Percentiles rank a stretch among this genome's conserved stretches.
These are phyloP conservation scores for Populus simonii DNA, from an alignment of 345 rosid genomes.

Conservation along the genomic window DNA sequence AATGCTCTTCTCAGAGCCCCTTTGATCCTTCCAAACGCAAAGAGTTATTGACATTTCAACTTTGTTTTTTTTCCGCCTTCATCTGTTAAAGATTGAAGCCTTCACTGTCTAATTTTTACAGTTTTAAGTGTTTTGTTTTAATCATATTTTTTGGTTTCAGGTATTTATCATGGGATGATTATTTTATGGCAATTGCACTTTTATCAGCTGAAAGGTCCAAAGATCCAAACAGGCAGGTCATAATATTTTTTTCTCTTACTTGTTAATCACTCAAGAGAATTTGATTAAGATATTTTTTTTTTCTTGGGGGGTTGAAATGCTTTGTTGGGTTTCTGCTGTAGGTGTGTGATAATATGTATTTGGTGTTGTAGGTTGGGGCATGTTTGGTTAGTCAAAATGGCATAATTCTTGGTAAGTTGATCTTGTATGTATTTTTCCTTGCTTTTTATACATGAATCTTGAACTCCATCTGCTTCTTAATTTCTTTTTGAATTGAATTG, in stretches of 20 bases:
- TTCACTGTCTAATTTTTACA: background rate
- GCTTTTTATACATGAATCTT: background rate
- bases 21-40: constrained; percentile 76
- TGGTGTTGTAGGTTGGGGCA: constrained; percentile 68
- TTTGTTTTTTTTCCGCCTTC: background rate
- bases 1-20: constrained; percentile 44
- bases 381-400: constrained; percentile 89
- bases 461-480: background rate
- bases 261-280: no score
- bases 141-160: constrained; percentile 28
- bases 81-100: background rate
- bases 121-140: background rate
- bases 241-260: background rate
- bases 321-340: background rate
- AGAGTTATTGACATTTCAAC: constrained; percentile 42
- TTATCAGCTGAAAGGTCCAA: constrained; percentile 82
- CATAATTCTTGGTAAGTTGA: constrained; percentile 75
- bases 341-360: background rate
- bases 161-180: constrained; percentile 92
- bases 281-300: background rate
- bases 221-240: constrained; percentile 97
- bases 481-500: background rate
- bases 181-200: constrained; percentile 88
- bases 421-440: background rate
- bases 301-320: background rate